Evolutionary conservation across 345 rosid genomes (phyloP).

Genomic region (Pugionium dolabratum): DNA sequence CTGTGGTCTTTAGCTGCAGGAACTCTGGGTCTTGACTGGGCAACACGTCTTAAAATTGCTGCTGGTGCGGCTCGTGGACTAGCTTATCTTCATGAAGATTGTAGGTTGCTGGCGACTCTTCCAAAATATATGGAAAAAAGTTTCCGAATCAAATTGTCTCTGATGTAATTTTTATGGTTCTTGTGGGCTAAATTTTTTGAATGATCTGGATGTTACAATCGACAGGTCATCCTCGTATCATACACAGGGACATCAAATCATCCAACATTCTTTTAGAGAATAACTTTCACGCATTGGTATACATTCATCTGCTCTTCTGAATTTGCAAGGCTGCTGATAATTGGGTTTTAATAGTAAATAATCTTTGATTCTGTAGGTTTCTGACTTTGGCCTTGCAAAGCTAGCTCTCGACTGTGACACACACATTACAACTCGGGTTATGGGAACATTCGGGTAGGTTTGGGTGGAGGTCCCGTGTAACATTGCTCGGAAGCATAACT

Average conservation of each 20-base stretch:
- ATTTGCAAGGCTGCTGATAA: constrained; percentile 1
- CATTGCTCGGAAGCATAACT: not conserved
- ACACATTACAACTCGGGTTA: constrained; percentile 87
- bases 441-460: constrained; percentile 96
- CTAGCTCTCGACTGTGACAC: constrained; percentile 85
- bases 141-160: not conserved
- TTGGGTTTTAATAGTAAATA: constrained; percentile 28
- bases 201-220: constrained; percentile 11
- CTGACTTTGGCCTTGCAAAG: constrained; percentile 98
- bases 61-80: constrained; percentile 96
- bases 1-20: constrained; percentile 52
- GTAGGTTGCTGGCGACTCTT: constrained; percentile 49
- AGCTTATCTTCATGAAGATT: constrained; percentile 97
- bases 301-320: constrained; percentile 26
- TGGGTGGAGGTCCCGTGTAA: not conserved
- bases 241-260: constrained; percentile 97
- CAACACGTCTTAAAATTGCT: constrained; percentile 72
- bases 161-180: not conserved
- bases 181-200: constrained; percentile 1
- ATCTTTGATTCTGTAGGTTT: constrained; percentile 58
- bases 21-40: constrained; percentile 72
- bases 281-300: constrained; percentile 85
- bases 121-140: not conserved
- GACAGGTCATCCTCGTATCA: constrained; percentile 88
- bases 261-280: constrained; percentile 88